Conservation (phyloP, 2,329 filamentous ascomycete genomes). For the Thyridium curvatum region DNA sequence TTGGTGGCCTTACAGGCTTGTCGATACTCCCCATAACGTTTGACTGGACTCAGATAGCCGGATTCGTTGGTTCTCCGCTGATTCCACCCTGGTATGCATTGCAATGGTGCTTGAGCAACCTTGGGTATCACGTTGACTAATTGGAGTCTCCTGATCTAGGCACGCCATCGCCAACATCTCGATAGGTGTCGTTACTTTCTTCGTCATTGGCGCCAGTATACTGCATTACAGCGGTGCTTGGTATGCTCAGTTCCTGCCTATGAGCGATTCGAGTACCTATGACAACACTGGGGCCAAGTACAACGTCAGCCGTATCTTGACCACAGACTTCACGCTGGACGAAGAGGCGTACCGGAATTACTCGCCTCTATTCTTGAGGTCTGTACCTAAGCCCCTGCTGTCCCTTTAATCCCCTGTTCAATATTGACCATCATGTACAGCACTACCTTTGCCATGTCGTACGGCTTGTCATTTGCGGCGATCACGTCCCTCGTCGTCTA, state of each 20-base stretch:
- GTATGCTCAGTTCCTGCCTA: constrained; percentile 60
- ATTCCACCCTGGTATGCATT: constrained; percentile 57
- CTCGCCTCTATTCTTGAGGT: constrained; percentile 60
- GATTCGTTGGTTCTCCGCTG: constrained; percentile 61
- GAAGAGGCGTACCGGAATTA: constrained; percentile 59
- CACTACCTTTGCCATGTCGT: constrained; percentile 64
- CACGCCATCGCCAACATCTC: constrained; percentile 68
- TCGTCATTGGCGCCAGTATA: constrained; percentile 49
- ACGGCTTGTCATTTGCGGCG: constrained; percentile 67
- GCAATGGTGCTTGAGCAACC: neutral
- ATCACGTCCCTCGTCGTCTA: constrained; percentile 65
- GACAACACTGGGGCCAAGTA: constrained; percentile 63
- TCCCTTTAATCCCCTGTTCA: neutral
- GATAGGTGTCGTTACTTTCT: constrained; percentile 61
- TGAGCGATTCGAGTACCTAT: constrained; percentile 64
- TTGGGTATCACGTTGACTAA: neutral
- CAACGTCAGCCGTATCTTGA: constrained; percentile 59
- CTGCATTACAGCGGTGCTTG: constrained; percentile 62
- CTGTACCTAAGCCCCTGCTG: constrained; percentile 1
- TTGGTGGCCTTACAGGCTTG: constrained; percentile 62
- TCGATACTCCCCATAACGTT: constrained; percentile 67
- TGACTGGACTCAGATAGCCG: constrained; percentile 69
- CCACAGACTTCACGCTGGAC: constrained; percentile 55
- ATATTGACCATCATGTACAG: constrained; percentile 27
- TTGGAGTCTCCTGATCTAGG: constrained; percentile 24